Percentiles rank a stretch among this genome's conserved stretches.
These are phyloP conservation scores for Pyrenula massariospora DNA, from an alignment of 495 filamentous ascomycete species.

Conservation along the genomic window DNA sequence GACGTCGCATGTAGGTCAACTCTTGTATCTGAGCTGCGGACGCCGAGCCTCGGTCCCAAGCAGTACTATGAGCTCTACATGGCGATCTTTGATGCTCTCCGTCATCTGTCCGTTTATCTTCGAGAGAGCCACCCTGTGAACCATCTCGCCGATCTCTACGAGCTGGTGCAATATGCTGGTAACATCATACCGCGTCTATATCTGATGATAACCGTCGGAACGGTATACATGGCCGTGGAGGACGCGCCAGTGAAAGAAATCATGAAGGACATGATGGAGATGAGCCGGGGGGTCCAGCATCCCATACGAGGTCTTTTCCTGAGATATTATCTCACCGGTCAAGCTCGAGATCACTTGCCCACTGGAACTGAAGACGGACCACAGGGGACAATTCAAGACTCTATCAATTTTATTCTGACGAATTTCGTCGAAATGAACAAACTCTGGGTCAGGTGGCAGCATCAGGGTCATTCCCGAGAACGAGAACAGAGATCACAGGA, in stretches of 20 bases:
- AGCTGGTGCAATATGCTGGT: slow-evolving; percentile 96
- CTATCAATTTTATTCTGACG: slow-evolving; percentile 91
- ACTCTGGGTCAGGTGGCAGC: slow-evolving; percentile 93
- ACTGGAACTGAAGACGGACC: slow-evolving; percentile 74
- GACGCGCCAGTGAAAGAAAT: slow-evolving; percentile 99
- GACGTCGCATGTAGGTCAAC: slow-evolving; percentile 58
- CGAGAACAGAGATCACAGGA: slow-evolving; percentile 88
- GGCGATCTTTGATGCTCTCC: slow-evolving; percentile 94
- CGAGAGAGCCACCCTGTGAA: slow-evolving; percentile 96
- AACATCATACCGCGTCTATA: slow-evolving; percentile 96
- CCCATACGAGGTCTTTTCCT: slow-evolving; percentile 90
- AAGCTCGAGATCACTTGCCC: slow-evolving; percentile 81
- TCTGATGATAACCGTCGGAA: slow-evolving; percentile 97
- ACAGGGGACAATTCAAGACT: slow-evolving; percentile 92
- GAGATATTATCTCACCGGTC: slow-evolving; percentile 88
- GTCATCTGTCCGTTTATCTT: slow-evolving; percentile 91
- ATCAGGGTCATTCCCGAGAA: slow-evolving; percentile 93
- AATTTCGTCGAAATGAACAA: slow-evolving; percentile 99
- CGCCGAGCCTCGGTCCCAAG: slow-evolving; percentile 88
- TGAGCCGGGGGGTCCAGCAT: slow-evolving; percentile 96
- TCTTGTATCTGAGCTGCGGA: slow-evolving; percentile 91
- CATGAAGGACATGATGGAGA: slow-evolving; percentile 99
- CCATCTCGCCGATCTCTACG: slow-evolving; percentile 95
- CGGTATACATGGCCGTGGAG: slow-evolving; percentile 96
- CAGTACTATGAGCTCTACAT: slow-evolving; percentile 99